Evolutionary conservation across 2,329 filamentous ascomycete genomes (phyloP), one percentile per base, ranked within the genome.

Genomic region (Fusarium verticillioides): DNA sequence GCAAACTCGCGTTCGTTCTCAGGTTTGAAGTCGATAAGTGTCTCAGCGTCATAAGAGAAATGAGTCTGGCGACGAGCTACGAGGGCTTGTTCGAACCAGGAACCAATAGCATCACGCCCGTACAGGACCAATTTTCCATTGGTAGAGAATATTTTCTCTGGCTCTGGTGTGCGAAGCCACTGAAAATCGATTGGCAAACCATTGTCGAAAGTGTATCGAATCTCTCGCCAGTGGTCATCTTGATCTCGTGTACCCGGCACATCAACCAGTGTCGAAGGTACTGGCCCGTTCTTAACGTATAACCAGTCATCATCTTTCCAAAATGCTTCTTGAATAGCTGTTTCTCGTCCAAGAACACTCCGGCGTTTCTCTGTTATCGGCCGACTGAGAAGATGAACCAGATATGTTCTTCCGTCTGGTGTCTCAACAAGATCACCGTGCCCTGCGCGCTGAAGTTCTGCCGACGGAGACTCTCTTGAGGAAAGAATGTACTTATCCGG

Each of bases 21-120:
- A 0, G 89, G 89, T 3, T 81, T 78, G 73, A 89, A 90, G 65
- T 85, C 83, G 6, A 90, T 73, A 0, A 85, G 79, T 0, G 89
- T 90, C 78, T 90, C 88, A 53, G 88, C 89, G 56, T 90, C 88
- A 72, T 87, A 90, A 4, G 87, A 90, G 78, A 91, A 91, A 77
- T 89, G 87, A 39, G 84, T 84, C 78, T 89, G 87, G 8, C 87
- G 84, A 21, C 88, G 82, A 2, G 88, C 88, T 2, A 89, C 86
- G 2, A 89, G 82, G 0, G 87, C 82, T 78, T 89, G 87, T 78
- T 89, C 87, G 75, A 89, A 89, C 87, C 87, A 89, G 3, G 87
- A 89, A 0, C 87, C 88, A 57, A 87, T 83, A 4, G 84, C 80
- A 77, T 89, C 87, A n/a, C 88, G 83, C 3, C 87, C 87, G 34